These are phyloP conservation scores for Loxodes magnus DNA, from an alignment of 73 alveolate species.

Conservation along the genomic window DNA sequence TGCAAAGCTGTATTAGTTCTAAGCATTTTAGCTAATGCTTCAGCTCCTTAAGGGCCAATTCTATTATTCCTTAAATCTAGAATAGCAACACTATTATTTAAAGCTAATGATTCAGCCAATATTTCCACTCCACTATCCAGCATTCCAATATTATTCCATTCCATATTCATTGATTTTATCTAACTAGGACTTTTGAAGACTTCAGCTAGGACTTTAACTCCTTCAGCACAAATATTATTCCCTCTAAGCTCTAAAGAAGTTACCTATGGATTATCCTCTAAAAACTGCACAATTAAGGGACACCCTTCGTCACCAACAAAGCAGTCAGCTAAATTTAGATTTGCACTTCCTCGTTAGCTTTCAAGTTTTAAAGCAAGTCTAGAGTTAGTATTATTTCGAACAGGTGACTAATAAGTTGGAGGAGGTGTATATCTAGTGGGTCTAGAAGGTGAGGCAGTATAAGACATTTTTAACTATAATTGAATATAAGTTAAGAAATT, in stretches of 20 bases:
- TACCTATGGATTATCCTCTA: not conserved
- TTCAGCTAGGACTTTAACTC: conserved; percentile 5
- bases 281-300: not conserved
- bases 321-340: not conserved
- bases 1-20: conserved; percentile 7
- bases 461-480: too few species aligned
- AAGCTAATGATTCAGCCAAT: conserved; percentile 13
- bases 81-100: conserved; percentile 13
- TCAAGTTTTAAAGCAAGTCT: too few species aligned
- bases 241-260: conserved; percentile 32
- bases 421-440: too few species aligned
- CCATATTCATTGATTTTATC: conserved; percentile 16
- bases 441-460: too few species aligned
- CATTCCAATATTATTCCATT: conserved; percentile 38
- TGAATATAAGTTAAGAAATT: too few species aligned
- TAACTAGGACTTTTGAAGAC: conserved; percentile 21
- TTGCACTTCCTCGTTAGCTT: not conserved
- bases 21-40: conserved; percentile 11
- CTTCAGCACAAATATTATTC: conserved; percentile 23
- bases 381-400: too few species aligned
- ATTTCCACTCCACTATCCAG: conserved; percentile 19
- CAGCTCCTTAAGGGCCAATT: conserved; percentile 20
- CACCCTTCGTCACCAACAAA: conserved; percentile 13
- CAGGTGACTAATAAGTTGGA: too few species aligned
- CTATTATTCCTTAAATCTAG: conserved; percentile 22